Evolutionary conservation across 768 basidiomycete species (phyloP).

Genomic region (Mycena capillaripes): DNA sequence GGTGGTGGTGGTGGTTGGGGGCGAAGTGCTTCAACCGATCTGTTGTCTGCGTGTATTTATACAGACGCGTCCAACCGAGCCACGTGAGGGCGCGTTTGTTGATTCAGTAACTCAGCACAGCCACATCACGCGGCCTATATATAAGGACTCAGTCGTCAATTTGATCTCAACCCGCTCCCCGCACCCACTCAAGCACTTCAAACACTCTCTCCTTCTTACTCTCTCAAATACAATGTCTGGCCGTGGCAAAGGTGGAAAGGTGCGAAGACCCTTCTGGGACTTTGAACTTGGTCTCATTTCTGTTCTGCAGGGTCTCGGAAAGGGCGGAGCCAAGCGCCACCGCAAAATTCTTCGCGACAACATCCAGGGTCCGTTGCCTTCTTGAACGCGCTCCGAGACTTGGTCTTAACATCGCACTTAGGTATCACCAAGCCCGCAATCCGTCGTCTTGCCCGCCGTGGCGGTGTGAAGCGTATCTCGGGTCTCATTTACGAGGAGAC

Average conservation of each 20-base stretch:
- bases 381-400: background rate
- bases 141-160: background rate
- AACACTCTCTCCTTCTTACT: background rate
- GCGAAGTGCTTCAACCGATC: constrained; percentile 11
- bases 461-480: constrained; percentile 93
- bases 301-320: constrained; percentile 76
- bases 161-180: constrained; percentile 14
- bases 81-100: constrained; percentile 57
- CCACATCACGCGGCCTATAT: constrained; percentile 48
- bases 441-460: constrained; percentile 91
- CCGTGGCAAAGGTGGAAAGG: constrained; percentile 89
- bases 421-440: constrained; percentile 88
- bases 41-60: constrained; percentile 40
- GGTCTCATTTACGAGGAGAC: constrained; percentile 93
- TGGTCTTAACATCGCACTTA: constrained; percentile 37
- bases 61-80: constrained; percentile 46
- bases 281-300: background rate
- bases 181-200: constrained; percentile 9
- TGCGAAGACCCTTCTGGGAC: background rate
- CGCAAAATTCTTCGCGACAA: constrained; percentile 87
- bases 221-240: constrained; percentile 68
- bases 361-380: constrained; percentile 67
- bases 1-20: constrained; percentile 36
- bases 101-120: constrained; percentile 59
- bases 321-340: constrained; percentile 88